phyloP scores from a whole-genome alignment of 208 protist genomes.

The Vickermania spadyakhi region DNA sequence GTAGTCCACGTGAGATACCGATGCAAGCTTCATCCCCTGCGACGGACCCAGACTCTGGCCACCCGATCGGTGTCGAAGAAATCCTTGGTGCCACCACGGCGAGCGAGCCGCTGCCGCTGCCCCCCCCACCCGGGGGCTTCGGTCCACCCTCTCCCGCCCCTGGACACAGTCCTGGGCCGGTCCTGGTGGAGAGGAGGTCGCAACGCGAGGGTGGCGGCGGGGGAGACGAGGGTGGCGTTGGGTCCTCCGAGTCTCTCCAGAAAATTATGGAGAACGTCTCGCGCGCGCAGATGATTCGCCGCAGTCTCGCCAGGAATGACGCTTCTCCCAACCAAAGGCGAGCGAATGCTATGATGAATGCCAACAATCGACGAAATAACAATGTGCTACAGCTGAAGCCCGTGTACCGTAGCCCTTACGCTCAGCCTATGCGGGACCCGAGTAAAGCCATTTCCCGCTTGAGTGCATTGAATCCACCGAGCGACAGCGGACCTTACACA shows the following conservation, averaged over 20 bases:
- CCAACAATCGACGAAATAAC: not conserved
- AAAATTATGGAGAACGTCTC: not conserved
- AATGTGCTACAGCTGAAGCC: not conserved
- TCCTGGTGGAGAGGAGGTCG: no score
- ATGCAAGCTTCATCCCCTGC: no score
- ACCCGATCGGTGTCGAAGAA: not conserved
- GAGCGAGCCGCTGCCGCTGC: no score
- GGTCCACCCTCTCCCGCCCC: no score
- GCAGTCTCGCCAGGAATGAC: not conserved
- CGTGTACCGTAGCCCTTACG: not conserved
- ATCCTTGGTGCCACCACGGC: not conserved
- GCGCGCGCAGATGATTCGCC: not conserved
- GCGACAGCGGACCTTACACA: no score
- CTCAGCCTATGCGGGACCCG: not conserved
- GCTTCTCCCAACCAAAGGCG: not conserved
- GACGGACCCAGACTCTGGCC: not conserved
- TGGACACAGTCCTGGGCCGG: no score
- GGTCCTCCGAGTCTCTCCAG: not conserved
- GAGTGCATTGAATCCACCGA: not conserved
- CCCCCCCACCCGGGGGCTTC: no score
- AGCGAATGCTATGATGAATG: slow-evolving; percentile 3
- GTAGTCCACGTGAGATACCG: no score
- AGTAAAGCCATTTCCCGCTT: not conserved
- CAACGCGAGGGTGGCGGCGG: no score
- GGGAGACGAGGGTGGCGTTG: no score